Percentiles rank a stretch among this genome's conserved stretches.
phyloP scores from a whole-genome alignment of 805 yeast species.

The Pichia insulana region DNA sequence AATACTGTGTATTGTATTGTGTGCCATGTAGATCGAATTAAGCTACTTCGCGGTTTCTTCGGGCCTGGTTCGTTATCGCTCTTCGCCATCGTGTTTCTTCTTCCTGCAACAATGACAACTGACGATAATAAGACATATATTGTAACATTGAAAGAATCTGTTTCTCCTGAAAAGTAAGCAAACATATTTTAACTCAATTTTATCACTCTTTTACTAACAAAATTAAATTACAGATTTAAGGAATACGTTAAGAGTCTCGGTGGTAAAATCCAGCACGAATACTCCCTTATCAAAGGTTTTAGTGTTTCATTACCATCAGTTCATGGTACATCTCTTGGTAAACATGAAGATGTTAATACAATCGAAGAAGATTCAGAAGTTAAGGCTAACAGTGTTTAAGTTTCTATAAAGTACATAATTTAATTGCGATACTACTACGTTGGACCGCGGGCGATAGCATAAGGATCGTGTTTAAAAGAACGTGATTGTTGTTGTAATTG shows the following conservation, averaged over 20 bases:
- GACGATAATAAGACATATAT: conserved; percentile 9
- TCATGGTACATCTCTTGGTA: conserved; percentile 39
- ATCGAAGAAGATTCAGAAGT: conserved; percentile 68
- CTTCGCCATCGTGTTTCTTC: background rate
- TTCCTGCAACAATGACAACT: background rate
- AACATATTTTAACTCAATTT: too few relatives aligned
- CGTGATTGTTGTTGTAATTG: conserved; percentile 11
- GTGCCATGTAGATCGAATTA: too few relatives aligned
- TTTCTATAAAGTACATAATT: background rate
- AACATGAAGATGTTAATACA: conserved; percentile 43
- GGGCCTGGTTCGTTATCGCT: background rate
- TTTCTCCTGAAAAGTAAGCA: conserved; percentile 5
- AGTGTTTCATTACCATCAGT: conserved; percentile 48
- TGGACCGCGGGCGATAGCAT: conserved; percentile 17
- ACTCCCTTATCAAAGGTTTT: conserved; percentile 58
- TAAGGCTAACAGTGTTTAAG: conserved; percentile 27
- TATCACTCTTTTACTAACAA: too few relatives aligned
- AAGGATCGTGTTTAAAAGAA: conserved; percentile 18
- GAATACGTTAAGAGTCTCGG: conserved; percentile 42
- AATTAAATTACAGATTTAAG: conserved; percentile 35
- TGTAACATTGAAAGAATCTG: conserved; percentile 8
- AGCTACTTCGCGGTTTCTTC: too few relatives aligned
- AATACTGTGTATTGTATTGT: too few relatives aligned
- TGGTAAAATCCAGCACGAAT: conserved; percentile 54
- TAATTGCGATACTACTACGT: background rate